phyloP scores from a whole-genome alignment of 345 rosid genomes.

The Gynandropsis gynandra region DNA sequence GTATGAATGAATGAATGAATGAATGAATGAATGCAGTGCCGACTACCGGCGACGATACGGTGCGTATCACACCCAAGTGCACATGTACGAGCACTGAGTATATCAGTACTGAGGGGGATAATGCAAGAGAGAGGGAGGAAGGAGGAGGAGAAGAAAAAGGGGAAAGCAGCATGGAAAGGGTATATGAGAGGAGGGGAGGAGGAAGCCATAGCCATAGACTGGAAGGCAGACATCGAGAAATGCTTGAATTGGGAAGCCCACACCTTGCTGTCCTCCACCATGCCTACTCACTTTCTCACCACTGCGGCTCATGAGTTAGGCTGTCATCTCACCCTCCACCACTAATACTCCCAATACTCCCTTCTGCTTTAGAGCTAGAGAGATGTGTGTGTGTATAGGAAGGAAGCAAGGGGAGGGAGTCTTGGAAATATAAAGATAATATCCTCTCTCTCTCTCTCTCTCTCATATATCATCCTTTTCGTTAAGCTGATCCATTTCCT shows the following conservation, averaged over 20 bases:
- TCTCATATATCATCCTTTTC: too few relatives aligned
- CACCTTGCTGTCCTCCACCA: slow-evolving; percentile 58
- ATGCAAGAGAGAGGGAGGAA: slow-evolving; percentile 42
- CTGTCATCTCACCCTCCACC: slow-evolving; percentile 35
- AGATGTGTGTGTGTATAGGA: slow-evolving; percentile 17
- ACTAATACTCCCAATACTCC: slow-evolving; percentile 10
- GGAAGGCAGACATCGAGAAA: slow-evolving; percentile 73
- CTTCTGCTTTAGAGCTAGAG: slow-evolving; percentile 14
- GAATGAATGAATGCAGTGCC: slow-evolving; percentile 98
- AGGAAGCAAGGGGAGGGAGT: too few relatives aligned
- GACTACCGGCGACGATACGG: slow-evolving; percentile 69
- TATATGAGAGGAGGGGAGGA: too few relatives aligned
- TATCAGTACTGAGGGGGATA: slow-evolving; percentile 70
- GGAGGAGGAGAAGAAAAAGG: slow-evolving; percentile 40
- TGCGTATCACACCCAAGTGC: slow-evolving; percentile 94
- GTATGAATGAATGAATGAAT: too few relatives aligned
- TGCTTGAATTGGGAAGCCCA: slow-evolving; percentile 91
- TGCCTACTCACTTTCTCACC: slow-evolving; percentile 58
- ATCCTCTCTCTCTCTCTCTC: too few relatives aligned
- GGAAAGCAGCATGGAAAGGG: too few relatives aligned
- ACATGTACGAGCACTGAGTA: slow-evolving; percentile 87
- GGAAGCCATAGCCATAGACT: slow-evolving; percentile 58
- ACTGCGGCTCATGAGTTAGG: slow-evolving; percentile 77
- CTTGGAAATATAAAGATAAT: too few relatives aligned
- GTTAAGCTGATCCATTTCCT: too few relatives aligned